Percentiles rank a stretch among this genome's conserved stretches.
Conservation (phyloP, 2,329 filamentous ascomycete species). For the Salinomyces thailandicus region DNA sequence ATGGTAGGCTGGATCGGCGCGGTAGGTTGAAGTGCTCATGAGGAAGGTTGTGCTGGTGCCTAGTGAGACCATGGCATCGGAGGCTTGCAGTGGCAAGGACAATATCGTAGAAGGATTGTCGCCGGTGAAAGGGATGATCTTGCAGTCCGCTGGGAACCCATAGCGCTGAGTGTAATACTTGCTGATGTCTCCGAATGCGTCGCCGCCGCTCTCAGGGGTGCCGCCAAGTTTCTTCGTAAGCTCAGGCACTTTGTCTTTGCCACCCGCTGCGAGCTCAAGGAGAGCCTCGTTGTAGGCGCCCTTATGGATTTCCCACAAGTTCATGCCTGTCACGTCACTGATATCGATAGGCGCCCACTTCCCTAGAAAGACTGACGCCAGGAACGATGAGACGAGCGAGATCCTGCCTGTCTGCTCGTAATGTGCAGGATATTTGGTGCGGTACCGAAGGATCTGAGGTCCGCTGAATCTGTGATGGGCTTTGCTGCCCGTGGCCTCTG, state of each 20-base stretch:
- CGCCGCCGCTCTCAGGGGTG: constrained; percentile 70
- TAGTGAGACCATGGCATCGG: constrained; percentile 88
- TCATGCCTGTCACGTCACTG: constrained; percentile 91
- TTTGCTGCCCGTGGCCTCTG: constrained; percentile 74
- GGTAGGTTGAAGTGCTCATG: constrained; percentile 90
- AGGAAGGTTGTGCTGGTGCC: constrained; percentile 95
- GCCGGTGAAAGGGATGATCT: constrained; percentile 78
- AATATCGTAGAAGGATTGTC: constrained; percentile 96
- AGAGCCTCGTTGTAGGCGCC: constrained; percentile 65
- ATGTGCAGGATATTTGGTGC: constrained; percentile 65
- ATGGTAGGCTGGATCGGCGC: constrained; percentile 82
- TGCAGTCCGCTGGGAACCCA: constrained; percentile 64
- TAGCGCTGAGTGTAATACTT: constrained; percentile 70
- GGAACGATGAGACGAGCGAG: constrained; percentile 88
- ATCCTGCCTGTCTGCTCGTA: constrained; percentile 76
- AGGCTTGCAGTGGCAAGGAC: constrained; percentile 71
- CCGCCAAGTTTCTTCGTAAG: constrained; percentile 70
- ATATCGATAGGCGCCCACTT: constrained; percentile 82
- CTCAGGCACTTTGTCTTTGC: constrained; percentile 47
- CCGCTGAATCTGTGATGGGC: constrained; percentile 98
- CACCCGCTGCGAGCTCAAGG: constrained; percentile 62
- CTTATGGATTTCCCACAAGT: constrained; percentile 79
- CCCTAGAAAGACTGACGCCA: constrained; percentile 83
- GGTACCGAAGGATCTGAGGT: constrained; percentile 88
- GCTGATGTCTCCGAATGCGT: constrained; percentile 63